phyloP scores from a whole-genome alignment of 176 grass and related monocot species.

The Zizania latifolia region DNA sequence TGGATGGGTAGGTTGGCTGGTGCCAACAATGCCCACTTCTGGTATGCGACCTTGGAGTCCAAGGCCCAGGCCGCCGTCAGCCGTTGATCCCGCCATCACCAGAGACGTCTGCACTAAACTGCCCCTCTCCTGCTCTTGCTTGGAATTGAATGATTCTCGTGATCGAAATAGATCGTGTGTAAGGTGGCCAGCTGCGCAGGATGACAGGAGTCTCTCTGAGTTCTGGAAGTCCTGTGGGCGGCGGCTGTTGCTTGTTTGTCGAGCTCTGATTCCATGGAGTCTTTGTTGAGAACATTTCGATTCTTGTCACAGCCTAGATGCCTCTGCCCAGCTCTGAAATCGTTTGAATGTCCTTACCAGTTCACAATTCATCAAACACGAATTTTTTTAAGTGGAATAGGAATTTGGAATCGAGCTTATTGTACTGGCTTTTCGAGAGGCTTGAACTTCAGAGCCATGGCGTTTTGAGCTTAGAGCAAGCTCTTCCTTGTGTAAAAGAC shows the following conservation, averaged over 20 bases:
- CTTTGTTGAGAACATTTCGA: background rate
- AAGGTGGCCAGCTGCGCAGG: background rate
- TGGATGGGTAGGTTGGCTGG: constrained; percentile 6
- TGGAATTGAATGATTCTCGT: background rate
- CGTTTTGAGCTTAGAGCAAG: too few species aligned
- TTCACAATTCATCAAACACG: too few species aligned
- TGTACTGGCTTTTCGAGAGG: too few species aligned
- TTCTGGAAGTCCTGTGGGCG: background rate
- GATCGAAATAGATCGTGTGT: background rate
- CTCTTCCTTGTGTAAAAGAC: too few species aligned
- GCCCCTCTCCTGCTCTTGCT: background rate
- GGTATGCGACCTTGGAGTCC: constrained; percentile 11
- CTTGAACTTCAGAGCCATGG: too few species aligned
- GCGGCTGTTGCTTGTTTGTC: background rate
- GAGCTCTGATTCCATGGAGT: background rate
- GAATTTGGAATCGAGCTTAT: too few species aligned
- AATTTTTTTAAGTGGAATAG: too few species aligned
- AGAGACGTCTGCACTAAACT: background rate
- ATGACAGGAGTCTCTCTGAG: background rate
- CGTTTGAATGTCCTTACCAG: too few species aligned
- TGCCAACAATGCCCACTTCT: constrained; percentile 19
- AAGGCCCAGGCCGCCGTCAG: background rate
- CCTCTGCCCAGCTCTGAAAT: background rate
- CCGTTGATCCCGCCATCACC: constrained; percentile 6
- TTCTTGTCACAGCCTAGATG: background rate